These are phyloP conservation scores for Diplodia intermedia DNA, from an alignment of 2,329 filamentous ascomycete genomes.

Conservation along the genomic window DNA sequence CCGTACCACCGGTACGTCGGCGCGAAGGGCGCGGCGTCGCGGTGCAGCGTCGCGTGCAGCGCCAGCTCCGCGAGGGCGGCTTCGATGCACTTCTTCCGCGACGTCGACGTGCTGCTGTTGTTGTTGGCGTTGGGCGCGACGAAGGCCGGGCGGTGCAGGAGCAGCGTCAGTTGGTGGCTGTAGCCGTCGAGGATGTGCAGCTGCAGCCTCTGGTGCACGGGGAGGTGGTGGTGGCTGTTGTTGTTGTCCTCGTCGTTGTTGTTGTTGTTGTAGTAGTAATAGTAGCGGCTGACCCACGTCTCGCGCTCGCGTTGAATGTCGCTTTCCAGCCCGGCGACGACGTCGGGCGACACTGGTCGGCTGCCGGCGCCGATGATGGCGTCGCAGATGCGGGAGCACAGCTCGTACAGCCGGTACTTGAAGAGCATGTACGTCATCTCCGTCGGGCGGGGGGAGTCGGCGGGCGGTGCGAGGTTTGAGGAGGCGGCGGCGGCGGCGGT, in stretches of 20 bases:
- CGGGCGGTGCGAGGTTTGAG: not conserved
- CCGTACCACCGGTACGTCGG: conserved; percentile 1
- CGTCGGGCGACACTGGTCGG: not conserved
- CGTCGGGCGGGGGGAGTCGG: conserved; percentile 1
- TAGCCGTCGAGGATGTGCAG: conserved; percentile 29
- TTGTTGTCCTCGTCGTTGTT: too few relatives aligned
- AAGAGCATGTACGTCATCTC: conserved; percentile 30
- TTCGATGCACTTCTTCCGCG: conserved; percentile 14
- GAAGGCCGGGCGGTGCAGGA: conserved; percentile 14
- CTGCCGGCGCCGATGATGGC: not conserved
- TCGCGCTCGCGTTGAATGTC: not conserved
- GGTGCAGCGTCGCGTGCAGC: conserved; percentile 3
- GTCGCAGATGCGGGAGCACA: conserved; percentile 21
- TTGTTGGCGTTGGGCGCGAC: not conserved
- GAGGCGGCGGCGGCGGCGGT: too few relatives aligned
- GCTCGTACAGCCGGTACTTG: conserved; percentile 10
- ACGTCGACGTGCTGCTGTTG: not conserved
- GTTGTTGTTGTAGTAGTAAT: too few relatives aligned
- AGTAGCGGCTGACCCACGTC: not conserved
- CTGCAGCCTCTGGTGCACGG: not conserved
- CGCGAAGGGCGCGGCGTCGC: not conserved
- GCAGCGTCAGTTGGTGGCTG: conserved; percentile 17
- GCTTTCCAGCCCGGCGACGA: not conserved
- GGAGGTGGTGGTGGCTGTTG: not conserved
- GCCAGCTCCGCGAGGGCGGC: conserved; percentile 17